These are phyloP conservation scores for Erodium maritimum DNA, from an alignment of 345 rosid genomes.

Conservation along the genomic window DNA sequence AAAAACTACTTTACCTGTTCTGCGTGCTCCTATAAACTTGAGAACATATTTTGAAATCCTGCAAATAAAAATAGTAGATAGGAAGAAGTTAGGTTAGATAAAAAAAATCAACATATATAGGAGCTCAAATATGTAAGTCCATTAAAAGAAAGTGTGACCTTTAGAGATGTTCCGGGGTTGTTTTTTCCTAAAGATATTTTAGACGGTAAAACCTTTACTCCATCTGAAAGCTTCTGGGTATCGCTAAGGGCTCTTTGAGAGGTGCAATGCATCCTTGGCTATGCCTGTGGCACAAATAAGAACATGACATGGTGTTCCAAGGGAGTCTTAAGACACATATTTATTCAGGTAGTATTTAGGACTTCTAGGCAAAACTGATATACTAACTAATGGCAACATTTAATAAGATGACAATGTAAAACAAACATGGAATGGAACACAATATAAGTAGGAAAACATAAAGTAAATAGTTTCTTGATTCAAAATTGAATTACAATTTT, in stretches of 20 bases:
- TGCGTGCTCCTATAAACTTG: conserved; percentile 9
- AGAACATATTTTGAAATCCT: conserved; percentile 13
- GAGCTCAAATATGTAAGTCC: neutral
- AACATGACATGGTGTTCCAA: neutral
- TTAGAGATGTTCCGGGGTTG: conserved; percentile 8
- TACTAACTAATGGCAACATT: neutral
- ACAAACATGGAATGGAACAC: neutral
- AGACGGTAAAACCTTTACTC: conserved; percentile 12
- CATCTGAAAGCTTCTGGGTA: conserved; percentile 8
- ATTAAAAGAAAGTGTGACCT: conserved; percentile 7
- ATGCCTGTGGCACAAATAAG: conserved; percentile 16
- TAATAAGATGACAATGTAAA: too few relatives aligned
- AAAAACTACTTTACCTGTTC: conserved; percentile 14
- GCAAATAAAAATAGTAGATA: neutral
- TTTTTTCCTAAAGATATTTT: conserved; percentile 16
- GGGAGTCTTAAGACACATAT: neutral
- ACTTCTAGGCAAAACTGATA: neutral
- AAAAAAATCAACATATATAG: neutral
- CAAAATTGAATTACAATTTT: neutral
- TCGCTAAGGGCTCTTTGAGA: conserved; percentile 14
- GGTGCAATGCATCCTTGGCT: conserved; percentile 23
- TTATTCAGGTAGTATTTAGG: neutral
- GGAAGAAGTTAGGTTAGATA: neutral
- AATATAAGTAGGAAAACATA: neutral
- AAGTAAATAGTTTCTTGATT: neutral